Evolutionary conservation across 208 protist species (phyloP), one percentile per base, ranked within the genome.

Genomic region (Leishmania gerbilli): DNA sequence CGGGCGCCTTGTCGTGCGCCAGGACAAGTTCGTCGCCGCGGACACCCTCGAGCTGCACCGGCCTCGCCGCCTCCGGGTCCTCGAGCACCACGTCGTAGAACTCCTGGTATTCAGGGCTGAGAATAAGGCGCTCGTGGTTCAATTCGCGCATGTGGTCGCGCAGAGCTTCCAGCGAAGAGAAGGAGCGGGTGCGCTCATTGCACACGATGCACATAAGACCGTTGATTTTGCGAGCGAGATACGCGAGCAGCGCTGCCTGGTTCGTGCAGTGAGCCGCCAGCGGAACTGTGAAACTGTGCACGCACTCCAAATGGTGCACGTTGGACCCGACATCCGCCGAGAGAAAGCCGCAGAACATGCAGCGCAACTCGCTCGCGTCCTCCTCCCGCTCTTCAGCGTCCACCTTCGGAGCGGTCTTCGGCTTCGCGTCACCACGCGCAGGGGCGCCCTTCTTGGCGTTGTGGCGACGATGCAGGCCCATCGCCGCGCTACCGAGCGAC

Each of bases 161-260:
- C 60, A 98, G 87, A 6, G 93, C 92, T 34, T 89, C 89, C n/a
- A 98, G 82, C 34, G 93, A 95, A 15, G 75, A 6, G 71, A 93
- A 95, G 37, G 88, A 87, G 49, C 87, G 88, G 3, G 93, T 97
- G 71, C 93, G 92, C 80, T 94, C 92, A 56, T 92, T 93, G 87
- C 95, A 98, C 19, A 98, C 95, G 42, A 98, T 83, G 80, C 95
- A 98, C 71, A 98, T 75, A 2, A 97, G 84, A 69, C 95, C 95
- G 74, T 97, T 98, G 60, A 93, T 85, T 85, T 98, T 98, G 0
- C 95, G 95, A 24, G 95, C 88, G 31, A 98, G 72, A 74, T 98
- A 98, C 5, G 71, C 78, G 24, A 98, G 77, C 49, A 98, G 84
- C 5, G 89, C 95, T 17, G 65, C 45, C 4, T 88, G 78, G 79